Percentiles rank a stretch among this genome's conserved stretches.
Conservation (phyloP, 176 grass and related monocot genomes). For the Oryza brachyantha region DNA sequence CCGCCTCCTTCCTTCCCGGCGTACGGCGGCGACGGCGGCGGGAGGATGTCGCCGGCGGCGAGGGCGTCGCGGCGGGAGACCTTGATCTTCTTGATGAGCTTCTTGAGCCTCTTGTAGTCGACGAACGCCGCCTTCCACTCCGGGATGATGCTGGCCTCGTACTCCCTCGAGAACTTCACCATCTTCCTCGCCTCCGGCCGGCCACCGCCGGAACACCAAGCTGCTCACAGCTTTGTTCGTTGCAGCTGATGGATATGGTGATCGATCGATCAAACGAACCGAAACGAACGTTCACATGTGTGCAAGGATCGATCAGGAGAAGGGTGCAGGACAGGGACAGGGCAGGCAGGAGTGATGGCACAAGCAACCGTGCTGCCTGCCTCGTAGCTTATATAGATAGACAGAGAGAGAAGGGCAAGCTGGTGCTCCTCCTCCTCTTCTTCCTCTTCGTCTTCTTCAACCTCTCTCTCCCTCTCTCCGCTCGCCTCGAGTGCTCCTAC, state of each 20-base stretch:
- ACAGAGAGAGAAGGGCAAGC: neutral
- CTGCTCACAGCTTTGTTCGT: too few relatives aligned
- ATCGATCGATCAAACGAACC: neutral
- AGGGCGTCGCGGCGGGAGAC: constrained; percentile 18
- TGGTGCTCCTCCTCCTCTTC: neutral
- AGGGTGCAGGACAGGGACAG: constrained; percentile 31
- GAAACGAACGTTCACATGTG: neutral
- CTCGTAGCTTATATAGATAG: constrained; percentile 20
- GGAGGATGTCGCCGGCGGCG: neutral
- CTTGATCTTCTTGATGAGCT: constrained; percentile 82
- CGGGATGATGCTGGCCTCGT: constrained; percentile 68
- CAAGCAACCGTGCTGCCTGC: constrained; percentile 21
- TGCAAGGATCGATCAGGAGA: constrained; percentile 10
- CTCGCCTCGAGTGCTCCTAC: neutral
- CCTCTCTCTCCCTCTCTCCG: neutral
- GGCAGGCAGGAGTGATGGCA: constrained; percentile 22
- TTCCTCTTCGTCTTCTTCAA: neutral
- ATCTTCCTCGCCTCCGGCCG: constrained; percentile 8
- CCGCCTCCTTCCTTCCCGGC: neutral
- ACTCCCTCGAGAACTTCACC: constrained; percentile 98
- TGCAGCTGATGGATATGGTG: too few relatives aligned
- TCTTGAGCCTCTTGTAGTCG: constrained; percentile 81
- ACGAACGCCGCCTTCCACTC: constrained; percentile 76
- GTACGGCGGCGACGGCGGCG: neutral
- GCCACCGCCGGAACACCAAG: too few relatives aligned